A percentile compares a stretch with the other conserved stretches of the same genome.
Evolutionary conservation across 2,329 filamentous ascomycete genomes (phyloP).

Genomic region (Cladophialophora chaetospira): DNA sequence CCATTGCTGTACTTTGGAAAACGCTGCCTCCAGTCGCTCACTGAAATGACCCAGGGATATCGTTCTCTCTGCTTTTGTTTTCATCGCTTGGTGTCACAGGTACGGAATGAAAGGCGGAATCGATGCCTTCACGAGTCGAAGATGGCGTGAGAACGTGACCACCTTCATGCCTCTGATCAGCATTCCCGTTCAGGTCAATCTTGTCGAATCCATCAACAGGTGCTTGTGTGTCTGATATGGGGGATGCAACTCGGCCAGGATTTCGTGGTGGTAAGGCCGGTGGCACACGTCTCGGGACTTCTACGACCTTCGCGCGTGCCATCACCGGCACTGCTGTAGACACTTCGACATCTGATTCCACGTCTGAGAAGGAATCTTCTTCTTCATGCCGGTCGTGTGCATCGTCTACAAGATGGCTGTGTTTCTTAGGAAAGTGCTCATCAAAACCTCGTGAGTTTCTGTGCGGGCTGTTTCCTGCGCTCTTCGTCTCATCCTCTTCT

Average conservation of each 20-base stretch:
- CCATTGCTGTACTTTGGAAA: neutral
- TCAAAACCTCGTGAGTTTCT: slow-evolving; percentile 20
- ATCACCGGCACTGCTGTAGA: slow-evolving; percentile 67
- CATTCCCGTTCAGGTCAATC: slow-evolving; percentile 35
- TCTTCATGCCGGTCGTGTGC: slow-evolving; percentile 10
- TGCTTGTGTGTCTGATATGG: slow-evolving; percentile 31
- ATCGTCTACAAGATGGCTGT: slow-evolving; percentile 26
- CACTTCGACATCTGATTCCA: slow-evolving; percentile 44
- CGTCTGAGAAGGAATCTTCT: slow-evolving; percentile 29
- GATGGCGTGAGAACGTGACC: slow-evolving; percentile 13
- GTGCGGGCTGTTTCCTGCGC: slow-evolving; percentile 52
- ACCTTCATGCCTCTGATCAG: slow-evolving; percentile 23
- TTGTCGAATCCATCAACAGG: slow-evolving; percentile 39
- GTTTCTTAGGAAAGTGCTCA: slow-evolving; percentile 15
- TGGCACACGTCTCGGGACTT: slow-evolving; percentile 76
- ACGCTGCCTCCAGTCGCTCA: slow-evolving; percentile 4
- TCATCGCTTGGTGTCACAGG: slow-evolving; percentile 29
- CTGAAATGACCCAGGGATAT: slow-evolving; percentile 22
- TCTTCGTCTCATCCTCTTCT: slow-evolving; percentile 60
- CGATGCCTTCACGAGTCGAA: slow-evolving; percentile 17
- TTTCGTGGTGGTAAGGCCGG: slow-evolving; percentile 78
- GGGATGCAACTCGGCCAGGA: slow-evolving; percentile 49
- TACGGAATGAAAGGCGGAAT: slow-evolving; percentile 28
- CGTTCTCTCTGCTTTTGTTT: slow-evolving; percentile 19
- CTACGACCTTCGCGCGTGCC: slow-evolving; percentile 77